Evolutionary conservation across 2,329 filamentous ascomycete species (phyloP).

Genomic region (Teratosphaeria pseudoeucalypti): DNA sequence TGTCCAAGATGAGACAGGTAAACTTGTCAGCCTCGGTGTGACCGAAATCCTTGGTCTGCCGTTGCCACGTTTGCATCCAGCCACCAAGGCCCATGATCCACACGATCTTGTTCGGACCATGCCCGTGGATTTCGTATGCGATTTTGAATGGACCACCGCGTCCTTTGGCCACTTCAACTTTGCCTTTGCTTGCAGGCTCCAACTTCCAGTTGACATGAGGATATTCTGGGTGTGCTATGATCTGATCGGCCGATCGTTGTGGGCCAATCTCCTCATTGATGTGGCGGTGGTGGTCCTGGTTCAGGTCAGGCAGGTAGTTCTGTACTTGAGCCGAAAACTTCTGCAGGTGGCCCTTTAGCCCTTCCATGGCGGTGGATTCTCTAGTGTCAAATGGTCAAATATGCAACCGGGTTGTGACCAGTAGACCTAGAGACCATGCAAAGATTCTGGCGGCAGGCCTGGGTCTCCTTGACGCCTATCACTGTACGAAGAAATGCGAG

Average conservation of each 20-base stretch:
- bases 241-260: constrained; percentile 43
- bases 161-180: constrained; percentile 52
- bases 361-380: background rate
- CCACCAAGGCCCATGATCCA: constrained; percentile 74
- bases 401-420: too few species aligned
- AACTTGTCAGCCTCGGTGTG: constrained; percentile 59
- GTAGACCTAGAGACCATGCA: too few species aligned
- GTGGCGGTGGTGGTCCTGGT: constrained; percentile 9
- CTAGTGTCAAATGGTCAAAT: too few species aligned
- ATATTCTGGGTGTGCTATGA: constrained; percentile 56
- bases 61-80: constrained; percentile 62
- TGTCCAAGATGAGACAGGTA: constrained; percentile 68
- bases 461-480: too few species aligned
- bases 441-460: too few species aligned
- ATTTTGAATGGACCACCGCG: constrained; percentile 68
- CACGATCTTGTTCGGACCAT: constrained; percentile 59
- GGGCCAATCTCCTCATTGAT: constrained; percentile 6
- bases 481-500: background rate
- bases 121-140: constrained; percentile 70
- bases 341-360: background rate
- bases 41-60: constrained; percentile 72
- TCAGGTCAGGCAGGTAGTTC: constrained; percentile 5
- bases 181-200: constrained; percentile 52
- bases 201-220: constrained; percentile 58
- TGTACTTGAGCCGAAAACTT: background rate